Base-by-base conservation (phyloP, 768 basidiomycete genomes). In the Rhodotorula kratochvilovae region DNA sequence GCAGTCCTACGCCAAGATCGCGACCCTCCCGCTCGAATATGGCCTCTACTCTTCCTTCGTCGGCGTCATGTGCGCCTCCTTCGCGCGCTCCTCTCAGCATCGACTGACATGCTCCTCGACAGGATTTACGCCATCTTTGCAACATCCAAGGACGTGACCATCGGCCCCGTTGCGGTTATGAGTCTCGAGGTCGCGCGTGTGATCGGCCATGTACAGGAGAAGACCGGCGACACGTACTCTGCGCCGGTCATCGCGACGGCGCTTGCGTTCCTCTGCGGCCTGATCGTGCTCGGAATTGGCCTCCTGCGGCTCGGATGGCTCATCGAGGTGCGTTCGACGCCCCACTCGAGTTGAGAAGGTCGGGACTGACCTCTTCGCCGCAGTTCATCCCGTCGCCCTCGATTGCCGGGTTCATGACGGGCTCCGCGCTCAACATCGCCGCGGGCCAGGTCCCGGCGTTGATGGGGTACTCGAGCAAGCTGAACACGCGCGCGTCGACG, bases 1-100 rank as follows among this genome's bases (percentile, higher is more conserved):
- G 23, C 48, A 68, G 68, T 70, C 33, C 48, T 80, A 83, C 73
- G 83, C 83, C 63, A 80, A 81, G 61, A 79, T 84, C 67, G 95
- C 95, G 2, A 88, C 87, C 0, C 86, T 99, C 7, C 84, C 88
- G 5, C 82, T 89, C 3, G 85, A 98, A 81, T 98, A 92, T 79
- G 95, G 95, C 61, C 84, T 98, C 8, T 98, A 98, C 80, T 94
- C 93, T 3, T 91, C 93, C 3, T 97, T 98, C 79, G 87, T 97
- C 75, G 93, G 64, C 25, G 93, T 27, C 87, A 39, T 39, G 39
- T 39, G 39, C 39, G 39, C 67, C 57, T 50, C n/a, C 27, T 36
- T 29, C 27, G 12, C 31, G 12, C 13, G 35, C 43, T 31, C 50
- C 43, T 56, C 29, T 16, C 43, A 0, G 31, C 23, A 2, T 27